Conservation (phyloP, 306 rosid genomes). For the Pueraria montana region DNA sequence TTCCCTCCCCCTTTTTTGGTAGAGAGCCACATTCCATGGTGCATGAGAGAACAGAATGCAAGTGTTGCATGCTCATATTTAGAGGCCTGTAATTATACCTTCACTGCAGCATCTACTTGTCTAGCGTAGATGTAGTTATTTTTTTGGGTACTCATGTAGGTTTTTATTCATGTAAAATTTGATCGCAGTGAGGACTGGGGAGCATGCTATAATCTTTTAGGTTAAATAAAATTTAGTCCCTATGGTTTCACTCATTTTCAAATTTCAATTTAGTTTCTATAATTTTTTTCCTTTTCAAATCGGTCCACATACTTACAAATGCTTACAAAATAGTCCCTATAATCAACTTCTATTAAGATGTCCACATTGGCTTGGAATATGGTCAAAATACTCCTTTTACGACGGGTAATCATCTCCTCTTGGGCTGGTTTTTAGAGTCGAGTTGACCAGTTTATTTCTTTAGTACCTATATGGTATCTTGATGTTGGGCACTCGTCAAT, state of each 20-base stretch:
- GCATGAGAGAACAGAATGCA: too few species aligned
- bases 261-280: neutral
- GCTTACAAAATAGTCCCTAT: neutral
- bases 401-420: too few species aligned
- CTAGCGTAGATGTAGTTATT: neutral
- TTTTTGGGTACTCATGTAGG: neutral
- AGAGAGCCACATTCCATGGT: too few species aligned
- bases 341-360: neutral
- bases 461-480: neutral
- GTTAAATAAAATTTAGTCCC: neutral
- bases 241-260: neutral
- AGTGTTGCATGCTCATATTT: too few species aligned
- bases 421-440: too few species aligned
- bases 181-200: neutral
- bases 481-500: neutral
- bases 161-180: neutral
- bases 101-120: neutral
- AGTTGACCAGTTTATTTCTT: too few species aligned
- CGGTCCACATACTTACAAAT: neutral
- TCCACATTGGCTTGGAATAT: too few species aligned
- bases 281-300: neutral
- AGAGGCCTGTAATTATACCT: too few species aligned
- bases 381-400: too few species aligned
- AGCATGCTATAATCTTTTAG: neutral
- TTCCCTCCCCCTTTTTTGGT: too few species aligned